A percentile compares a stretch with the other conserved stretches of the same genome.
These are phyloP conservation scores for Mycena epipterygia DNA, from an alignment of 768 basidiomycete genomes.

Conservation along the genomic window DNA sequence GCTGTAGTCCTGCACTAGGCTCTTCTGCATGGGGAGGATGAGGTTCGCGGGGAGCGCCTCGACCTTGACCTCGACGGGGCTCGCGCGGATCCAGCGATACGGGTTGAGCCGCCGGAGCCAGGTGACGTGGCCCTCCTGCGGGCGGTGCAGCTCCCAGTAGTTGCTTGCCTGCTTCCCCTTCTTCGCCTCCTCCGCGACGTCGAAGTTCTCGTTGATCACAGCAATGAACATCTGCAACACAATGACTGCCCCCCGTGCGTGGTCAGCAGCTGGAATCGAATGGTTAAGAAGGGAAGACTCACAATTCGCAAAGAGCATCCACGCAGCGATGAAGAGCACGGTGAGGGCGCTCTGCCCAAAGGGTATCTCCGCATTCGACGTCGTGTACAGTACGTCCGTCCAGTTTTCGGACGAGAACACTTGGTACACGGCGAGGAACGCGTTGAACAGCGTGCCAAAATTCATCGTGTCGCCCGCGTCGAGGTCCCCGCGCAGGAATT, in stretches of 20 bases:
- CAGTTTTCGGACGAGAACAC: slow-evolving; percentile 96
- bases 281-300: slow-evolving; percentile 45
- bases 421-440: slow-evolving; percentile 90
- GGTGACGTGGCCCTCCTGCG: neutral
- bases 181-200: slow-evolving; percentile 92
- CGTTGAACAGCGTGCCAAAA: slow-evolving; percentile 86
- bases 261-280: neutral
- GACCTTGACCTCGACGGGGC: slow-evolving; percentile 79
- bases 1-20: slow-evolving; percentile 72
- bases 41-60: slow-evolving; percentile 80
- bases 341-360: slow-evolving; percentile 80
- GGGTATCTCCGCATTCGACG: slow-evolving; percentile 69
- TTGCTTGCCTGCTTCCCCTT: slow-evolving; percentile 82
- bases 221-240: slow-evolving; percentile 97
- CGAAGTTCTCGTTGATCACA: slow-evolving; percentile 96
- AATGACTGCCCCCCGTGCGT: slow-evolving; percentile 81
- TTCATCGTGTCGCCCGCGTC: slow-evolving; percentile 66
- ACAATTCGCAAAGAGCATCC: slow-evolving; percentile 96
- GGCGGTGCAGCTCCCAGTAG: slow-evolving; percentile 59
- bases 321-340: slow-evolving; percentile 79
- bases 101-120: slow-evolving; percentile 71
- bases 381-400: slow-evolving; percentile 79
- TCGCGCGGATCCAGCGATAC: slow-evolving; percentile 85
- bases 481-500: slow-evolving; percentile 90
- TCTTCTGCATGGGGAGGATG: slow-evolving; percentile 85